Conservation (phyloP, 352 stramenopile genomes). For the Globisporangium spinosum region DNA sequence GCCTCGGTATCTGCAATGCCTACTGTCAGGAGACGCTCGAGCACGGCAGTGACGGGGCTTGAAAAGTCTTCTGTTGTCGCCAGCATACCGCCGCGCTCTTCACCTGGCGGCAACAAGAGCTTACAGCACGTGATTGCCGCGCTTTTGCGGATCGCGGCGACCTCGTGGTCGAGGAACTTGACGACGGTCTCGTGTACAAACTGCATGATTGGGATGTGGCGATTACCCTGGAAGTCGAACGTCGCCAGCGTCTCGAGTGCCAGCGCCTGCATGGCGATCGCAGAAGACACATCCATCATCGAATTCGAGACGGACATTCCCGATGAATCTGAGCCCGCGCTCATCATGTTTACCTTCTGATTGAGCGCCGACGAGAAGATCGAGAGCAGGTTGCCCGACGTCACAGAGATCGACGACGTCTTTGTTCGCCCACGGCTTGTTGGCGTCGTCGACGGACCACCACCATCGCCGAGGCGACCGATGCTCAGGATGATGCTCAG, state of each 20-base stretch:
- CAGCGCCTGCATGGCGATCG: conserved; percentile 80
- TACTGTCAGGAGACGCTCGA: conserved; percentile 78
- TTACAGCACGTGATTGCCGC: conserved; percentile 88
- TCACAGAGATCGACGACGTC: conserved; percentile 64
- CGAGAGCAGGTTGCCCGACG: conserved; percentile 65
- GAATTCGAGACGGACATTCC: conserved; percentile 26
- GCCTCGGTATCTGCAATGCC: conserved; percentile 86
- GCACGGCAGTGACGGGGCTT: conserved; percentile 63
- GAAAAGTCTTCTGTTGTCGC: conserved; percentile 75
- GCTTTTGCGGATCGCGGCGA: conserved; percentile 79
- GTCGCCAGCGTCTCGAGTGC: conserved; percentile 82
- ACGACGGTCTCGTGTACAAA: conserved; percentile 87
- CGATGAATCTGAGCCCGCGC: conserved; percentile 23
- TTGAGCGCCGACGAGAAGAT: conserved; percentile 63
- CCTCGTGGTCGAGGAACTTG: conserved; percentile 86
- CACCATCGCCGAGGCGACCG: conserved; percentile 40
- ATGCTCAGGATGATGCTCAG: conserved; percentile 68
- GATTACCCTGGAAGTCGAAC: conserved; percentile 86
- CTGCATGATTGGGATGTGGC: conserved; percentile 83
- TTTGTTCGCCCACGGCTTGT: conserved; percentile 69
- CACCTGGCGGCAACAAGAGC: conserved; percentile 62
- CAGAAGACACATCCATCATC: conserved; percentile 39
- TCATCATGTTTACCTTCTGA: conserved; percentile 33
- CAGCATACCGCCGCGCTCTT: conserved; percentile 43
- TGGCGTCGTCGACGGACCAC: conserved; percentile 43